Percentiles rank a stretch among this genome's conserved stretches.
Conservation (phyloP, 2,329 filamentous ascomycete genomes). For the Huntiella decipiens region DNA sequence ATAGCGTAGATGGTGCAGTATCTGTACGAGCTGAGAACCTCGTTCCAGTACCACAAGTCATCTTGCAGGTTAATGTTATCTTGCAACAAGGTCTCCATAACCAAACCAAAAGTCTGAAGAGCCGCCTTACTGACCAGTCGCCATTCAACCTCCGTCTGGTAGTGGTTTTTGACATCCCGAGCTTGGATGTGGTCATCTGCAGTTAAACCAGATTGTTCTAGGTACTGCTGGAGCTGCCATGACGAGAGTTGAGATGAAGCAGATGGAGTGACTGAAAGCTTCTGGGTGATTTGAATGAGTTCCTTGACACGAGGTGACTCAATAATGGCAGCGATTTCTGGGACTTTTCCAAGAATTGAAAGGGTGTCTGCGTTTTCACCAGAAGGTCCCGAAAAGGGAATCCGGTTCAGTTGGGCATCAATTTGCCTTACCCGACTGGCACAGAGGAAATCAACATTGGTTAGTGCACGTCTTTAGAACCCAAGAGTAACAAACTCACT, state of each 20-base stretch:
- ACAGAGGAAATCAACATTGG: slow-evolving; percentile 11
- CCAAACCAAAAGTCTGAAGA: slow-evolving; percentile 69
- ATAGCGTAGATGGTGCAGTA: slow-evolving; percentile 68
- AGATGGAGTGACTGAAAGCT: slow-evolving; percentile 50
- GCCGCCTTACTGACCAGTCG: slow-evolving; percentile 77
- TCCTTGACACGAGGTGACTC: slow-evolving; percentile 37
- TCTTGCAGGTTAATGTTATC: slow-evolving; percentile 69
- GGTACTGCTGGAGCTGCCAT: slow-evolving; percentile 38
- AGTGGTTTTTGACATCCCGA: slow-evolving; percentile 23
- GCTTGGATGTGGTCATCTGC: slow-evolving; percentile 16
- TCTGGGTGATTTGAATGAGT: slow-evolving; percentile 48
- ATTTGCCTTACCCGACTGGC: slow-evolving; percentile 40
- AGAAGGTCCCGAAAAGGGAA: slow-evolving; percentile 23
- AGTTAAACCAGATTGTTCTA: slow-evolving; percentile 41
- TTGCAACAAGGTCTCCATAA: slow-evolving; percentile 59
- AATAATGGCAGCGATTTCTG: slow-evolving; percentile 23
- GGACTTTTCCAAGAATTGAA: slow-evolving; percentile 18
- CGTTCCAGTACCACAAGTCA: slow-evolving; percentile 92
- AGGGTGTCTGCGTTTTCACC: slow-evolving; percentile 14
- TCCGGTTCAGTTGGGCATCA: slow-evolving; percentile 46
- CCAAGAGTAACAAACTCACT: slow-evolving; percentile 20
- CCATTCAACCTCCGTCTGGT: slow-evolving; percentile 75
- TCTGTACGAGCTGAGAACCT: slow-evolving; percentile 58
- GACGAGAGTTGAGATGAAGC: slow-evolving; percentile 42
- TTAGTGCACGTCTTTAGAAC: slow-evolving; percentile 3